A percentile compares a stretch with the other conserved stretches of the same genome.
Conservation (phyloP, 257 asterid species). For the Eucommia ulmoides region DNA sequence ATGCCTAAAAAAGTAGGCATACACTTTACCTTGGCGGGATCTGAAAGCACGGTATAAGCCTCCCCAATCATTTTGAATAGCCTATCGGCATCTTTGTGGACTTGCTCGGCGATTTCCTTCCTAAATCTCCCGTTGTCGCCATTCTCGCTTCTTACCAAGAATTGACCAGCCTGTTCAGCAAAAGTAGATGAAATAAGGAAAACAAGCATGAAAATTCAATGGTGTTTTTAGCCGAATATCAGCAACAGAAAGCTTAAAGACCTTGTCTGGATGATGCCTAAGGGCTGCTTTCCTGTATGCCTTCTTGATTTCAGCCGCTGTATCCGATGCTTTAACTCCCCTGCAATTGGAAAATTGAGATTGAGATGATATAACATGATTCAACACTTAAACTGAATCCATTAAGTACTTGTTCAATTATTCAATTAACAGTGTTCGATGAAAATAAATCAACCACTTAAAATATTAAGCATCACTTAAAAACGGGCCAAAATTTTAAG, state of each 20-base stretch:
- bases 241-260: constrained; percentile 11
- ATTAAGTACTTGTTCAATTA: too few species aligned
- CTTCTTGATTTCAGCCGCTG: constrained; percentile 86
- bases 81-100: constrained; percentile 78
- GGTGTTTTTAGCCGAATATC: constrained; percentile 4
- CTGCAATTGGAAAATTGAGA: constrained; percentile 29
- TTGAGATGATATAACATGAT: too few species aligned
- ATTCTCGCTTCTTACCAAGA: constrained; percentile 50
- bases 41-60: constrained; percentile 87
- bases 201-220: not conserved
- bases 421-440: too few species aligned
- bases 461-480: too few species aligned
- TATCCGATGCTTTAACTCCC: constrained; percentile 74
- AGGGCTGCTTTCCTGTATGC: constrained; percentile 97
- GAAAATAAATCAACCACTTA: too few species aligned
- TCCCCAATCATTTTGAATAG: constrained; percentile 89
- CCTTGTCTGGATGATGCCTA: constrained; percentile 97
- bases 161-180: constrained; percentile 66
- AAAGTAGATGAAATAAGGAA: too few species aligned
- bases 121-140: constrained; percentile 58
- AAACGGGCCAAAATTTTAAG: too few species aligned
- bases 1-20: too few species aligned
- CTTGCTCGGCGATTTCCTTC: constrained; percentile 67
- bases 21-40: constrained; percentile 80
- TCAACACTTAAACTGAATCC: too few species aligned